Conservation (phyloP, 2,329 filamentous ascomycete species). For the Botrytis medusae region DNA sequence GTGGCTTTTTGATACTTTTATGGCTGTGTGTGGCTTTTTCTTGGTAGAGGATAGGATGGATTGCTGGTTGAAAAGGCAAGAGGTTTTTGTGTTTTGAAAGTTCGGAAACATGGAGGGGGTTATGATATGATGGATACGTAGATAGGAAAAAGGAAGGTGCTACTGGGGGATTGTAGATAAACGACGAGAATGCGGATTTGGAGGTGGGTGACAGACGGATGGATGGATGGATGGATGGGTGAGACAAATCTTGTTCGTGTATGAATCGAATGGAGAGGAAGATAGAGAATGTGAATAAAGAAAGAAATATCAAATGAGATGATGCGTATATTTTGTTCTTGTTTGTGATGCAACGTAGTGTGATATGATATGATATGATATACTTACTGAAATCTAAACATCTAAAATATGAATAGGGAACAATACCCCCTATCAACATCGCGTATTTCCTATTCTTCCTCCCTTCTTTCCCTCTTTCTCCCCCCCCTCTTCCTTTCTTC, state of each 20-base stretch:
- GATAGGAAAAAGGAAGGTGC: neutral
- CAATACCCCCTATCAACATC: neutral
- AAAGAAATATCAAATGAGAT: neutral
- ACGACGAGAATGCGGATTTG: neutral
- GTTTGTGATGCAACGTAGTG: neutral
- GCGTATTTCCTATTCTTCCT: neutral
- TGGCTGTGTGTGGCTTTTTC: neutral
- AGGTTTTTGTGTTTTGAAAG: slow-evolving; percentile 4
- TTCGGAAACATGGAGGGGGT: neutral
- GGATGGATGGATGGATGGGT: neutral
- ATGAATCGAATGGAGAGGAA: neutral
- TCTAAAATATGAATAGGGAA: neutral
- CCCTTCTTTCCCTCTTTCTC: neutral
- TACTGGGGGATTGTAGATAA: neutral
- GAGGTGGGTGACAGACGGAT: neutral
- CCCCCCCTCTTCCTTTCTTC: neutral
- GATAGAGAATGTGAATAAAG: neutral
- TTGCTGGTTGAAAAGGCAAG: neutral
- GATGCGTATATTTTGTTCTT: neutral
- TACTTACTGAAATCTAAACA: neutral
- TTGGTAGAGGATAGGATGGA: neutral
- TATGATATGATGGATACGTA: neutral
- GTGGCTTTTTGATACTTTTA: neutral
- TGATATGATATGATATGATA: neutral
- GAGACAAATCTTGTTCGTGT: neutral